phyloP scores from a whole-genome alignment of 352 stramenopile species.

The Pythium graminicola region DNA sequence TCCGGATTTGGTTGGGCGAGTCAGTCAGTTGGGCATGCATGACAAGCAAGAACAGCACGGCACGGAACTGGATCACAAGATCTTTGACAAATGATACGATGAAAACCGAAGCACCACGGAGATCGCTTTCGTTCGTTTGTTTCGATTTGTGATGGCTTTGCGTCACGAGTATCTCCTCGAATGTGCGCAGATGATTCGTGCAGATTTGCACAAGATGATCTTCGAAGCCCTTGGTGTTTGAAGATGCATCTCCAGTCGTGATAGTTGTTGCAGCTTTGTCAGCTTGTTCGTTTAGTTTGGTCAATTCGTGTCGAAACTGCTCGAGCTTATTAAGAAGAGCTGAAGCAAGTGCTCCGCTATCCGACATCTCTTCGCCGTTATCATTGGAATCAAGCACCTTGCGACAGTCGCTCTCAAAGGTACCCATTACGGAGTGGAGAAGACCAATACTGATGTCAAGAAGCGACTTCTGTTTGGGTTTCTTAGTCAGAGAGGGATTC shows the following conservation, averaged over 20 bases:
- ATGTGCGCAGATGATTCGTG: conserved; percentile 16
- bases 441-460: conserved; percentile 38
- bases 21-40: conserved; percentile 36
- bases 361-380: background rate
- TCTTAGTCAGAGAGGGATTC: background rate
- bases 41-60: conserved; percentile 44
- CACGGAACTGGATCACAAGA: conserved; percentile 52
- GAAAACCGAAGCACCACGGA: background rate
- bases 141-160: conserved; percentile 7
- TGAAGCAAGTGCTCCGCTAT: conserved; percentile 14
- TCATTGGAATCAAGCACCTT: conserved; percentile 11
- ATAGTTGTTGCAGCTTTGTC: conserved; percentile 16
- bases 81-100: conserved; percentile 29
- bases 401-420: conserved; percentile 28
- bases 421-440: conserved; percentile 30
- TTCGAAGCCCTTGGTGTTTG: conserved; percentile 14
- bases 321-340: conserved; percentile 31
- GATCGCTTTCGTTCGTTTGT: background rate
- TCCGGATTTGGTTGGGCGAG: conserved; percentile 29
- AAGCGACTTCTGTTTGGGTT: conserved; percentile 15
- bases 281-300: conserved; percentile 46
- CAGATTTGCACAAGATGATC: conserved; percentile 20
- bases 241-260: background rate
- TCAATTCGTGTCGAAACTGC: conserved; percentile 39
- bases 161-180: conserved; percentile 19